A percentile compares a stretch with the other conserved stretches of the same genome.
phyloP scores from a whole-genome alignment of 345 rosid species.

The Durio zibethinus region DNA sequence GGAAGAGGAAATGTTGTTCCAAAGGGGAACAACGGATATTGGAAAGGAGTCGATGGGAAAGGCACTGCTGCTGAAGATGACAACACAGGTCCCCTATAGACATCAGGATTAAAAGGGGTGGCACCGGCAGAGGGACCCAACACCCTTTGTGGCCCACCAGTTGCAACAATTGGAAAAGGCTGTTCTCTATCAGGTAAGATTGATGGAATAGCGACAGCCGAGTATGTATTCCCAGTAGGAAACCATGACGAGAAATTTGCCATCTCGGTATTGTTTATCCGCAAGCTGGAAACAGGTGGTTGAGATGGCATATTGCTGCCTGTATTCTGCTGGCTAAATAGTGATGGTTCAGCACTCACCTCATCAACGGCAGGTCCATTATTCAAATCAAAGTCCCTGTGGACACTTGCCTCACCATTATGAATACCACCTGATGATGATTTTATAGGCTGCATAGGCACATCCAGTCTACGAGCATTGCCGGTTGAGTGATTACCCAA shows the following conservation, averaged over 20 bases:
- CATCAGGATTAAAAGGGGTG: slow-evolving; percentile 54
- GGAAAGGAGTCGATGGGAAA: slow-evolving; percentile 60
- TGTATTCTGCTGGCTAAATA: slow-evolving; percentile 40
- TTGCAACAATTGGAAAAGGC: slow-evolving; percentile 50
- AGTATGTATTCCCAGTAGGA: slow-evolving; percentile 48
- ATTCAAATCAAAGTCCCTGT: slow-evolving; percentile 81
- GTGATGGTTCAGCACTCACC: slow-evolving; percentile 43
- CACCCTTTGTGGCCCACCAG: slow-evolving; percentile 62
- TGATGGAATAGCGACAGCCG: slow-evolving; percentile 59
- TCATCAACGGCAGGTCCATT: slow-evolving; percentile 76
- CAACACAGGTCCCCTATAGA: slow-evolving; percentile 63
- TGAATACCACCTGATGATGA: slow-evolving; percentile 33
- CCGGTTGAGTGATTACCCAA: slow-evolving; percentile 31
- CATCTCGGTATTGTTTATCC: slow-evolving; percentile 45
- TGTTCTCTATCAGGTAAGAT: slow-evolving; percentile 68
- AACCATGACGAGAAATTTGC: slow-evolving; percentile 68
- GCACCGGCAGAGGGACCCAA: slow-evolving; percentile 51
- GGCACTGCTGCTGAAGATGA: slow-evolving; percentile 78
- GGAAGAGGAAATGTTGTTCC: slow-evolving; percentile 57
- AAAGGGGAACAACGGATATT: slow-evolving; percentile 66
- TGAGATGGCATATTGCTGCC: slow-evolving; percentile 45
- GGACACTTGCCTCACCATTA: slow-evolving; percentile 37
- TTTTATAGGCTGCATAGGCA: slow-evolving; percentile 31
- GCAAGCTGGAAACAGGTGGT: slow-evolving; percentile 46
- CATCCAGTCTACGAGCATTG: slow-evolving; percentile 39